These are phyloP conservation scores for Niebla homalea DNA, from an alignment of 495 filamentous ascomycete genomes.

Conservation along the genomic window DNA sequence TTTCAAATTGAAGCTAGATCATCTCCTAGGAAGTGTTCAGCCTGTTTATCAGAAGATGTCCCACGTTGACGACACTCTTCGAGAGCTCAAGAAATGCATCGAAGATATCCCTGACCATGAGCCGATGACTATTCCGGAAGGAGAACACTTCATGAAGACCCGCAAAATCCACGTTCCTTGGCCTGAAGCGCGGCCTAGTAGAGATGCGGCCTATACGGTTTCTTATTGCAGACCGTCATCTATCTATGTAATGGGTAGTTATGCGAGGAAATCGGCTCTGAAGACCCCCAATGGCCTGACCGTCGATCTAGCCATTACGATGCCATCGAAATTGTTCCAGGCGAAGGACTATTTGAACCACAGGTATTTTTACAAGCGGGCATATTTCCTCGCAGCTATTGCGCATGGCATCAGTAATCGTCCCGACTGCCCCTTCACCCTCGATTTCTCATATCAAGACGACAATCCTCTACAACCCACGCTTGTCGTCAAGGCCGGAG, in stretches of 20 bases:
- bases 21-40: constrained; percentile 57
- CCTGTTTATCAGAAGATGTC: constrained; percentile 52
- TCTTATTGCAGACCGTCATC: constrained; percentile 60
- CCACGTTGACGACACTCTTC: constrained; percentile 55
- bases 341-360: constrained; percentile 91
- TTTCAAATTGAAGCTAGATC: constrained; percentile 81
- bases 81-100: constrained; percentile 59
- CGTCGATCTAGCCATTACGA: constrained; percentile 74
- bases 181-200: constrained; percentile 58
- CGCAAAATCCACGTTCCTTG: constrained; percentile 67
- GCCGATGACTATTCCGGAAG: constrained; percentile 26
- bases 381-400: constrained; percentile 78
- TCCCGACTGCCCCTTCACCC: constrained; percentile 35
- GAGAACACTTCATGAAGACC: constrained; percentile 42
- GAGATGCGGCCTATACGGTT: constrained; percentile 66
- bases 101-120: constrained; percentile 48
- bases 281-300: constrained; percentile 42
- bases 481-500: constrained; percentile 39
- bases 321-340: constrained; percentile 70
- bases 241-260: constrained; percentile 82
- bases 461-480: constrained; percentile 70
- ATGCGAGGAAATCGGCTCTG: constrained; percentile 60
- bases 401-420: constrained; percentile 51
- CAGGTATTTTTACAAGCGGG: constrained; percentile 87
- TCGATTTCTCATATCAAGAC: constrained; percentile 55